These are phyloP conservation scores for Craspedostauros australis DNA, from an alignment of 108 stramenopile genomes.

Conservation along the genomic window DNA sequence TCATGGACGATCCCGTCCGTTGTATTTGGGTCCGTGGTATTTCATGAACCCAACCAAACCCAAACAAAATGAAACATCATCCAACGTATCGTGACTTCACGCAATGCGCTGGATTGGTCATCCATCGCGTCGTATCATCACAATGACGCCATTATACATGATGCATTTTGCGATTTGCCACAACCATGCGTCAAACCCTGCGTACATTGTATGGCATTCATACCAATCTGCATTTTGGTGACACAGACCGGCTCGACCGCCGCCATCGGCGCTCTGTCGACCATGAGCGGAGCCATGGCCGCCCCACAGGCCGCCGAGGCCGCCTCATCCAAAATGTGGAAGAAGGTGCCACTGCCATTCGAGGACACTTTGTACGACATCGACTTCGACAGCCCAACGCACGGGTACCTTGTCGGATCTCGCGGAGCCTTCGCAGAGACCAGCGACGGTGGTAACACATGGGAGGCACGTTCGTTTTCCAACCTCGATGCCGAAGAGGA, in stretches of 20 bases:
- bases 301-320: constrained; percentile 44
- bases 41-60: too few species aligned
- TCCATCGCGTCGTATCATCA: too few species aligned
- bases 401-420: constrained; percentile 96
- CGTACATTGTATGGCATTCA: too few species aligned
- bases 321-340: constrained; percentile 70
- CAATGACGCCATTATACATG: too few species aligned
- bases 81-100: too few species aligned
- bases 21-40: too few species aligned
- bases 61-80: too few species aligned
- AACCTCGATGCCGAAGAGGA: constrained; percentile 96
- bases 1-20: too few species aligned
- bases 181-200: too few species aligned
- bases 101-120: too few species aligned
- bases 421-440: constrained; percentile 97
- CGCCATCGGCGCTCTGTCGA: constrained; percentile 37
- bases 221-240: too few species aligned
- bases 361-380: constrained; percentile 91
- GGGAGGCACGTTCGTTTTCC: constrained; percentile 90
- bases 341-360: constrained; percentile 73
- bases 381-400: constrained; percentile 86
- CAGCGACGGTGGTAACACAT: constrained; percentile 88
- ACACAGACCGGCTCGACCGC: constrained; percentile 36
- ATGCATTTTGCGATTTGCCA: too few species aligned
- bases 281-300: constrained; percentile 17